Conservation (phyloP, 345 rosid species). For the Eucalyptus tenuipes region DNA sequence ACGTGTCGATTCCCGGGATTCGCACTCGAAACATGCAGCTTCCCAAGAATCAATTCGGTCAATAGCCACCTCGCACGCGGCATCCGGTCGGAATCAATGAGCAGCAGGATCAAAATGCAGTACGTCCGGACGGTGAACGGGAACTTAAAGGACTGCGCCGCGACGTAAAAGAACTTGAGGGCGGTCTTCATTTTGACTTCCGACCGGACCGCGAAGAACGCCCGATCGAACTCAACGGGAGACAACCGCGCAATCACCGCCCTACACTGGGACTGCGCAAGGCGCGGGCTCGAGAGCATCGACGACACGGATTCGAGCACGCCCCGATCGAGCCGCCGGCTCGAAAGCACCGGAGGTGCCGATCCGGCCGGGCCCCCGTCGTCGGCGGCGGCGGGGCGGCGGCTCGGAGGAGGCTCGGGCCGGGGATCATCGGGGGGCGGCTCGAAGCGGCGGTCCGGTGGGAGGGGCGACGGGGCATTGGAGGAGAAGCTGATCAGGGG, state of each 20-base stretch:
- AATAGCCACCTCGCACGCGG: slow-evolving; percentile 50
- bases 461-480: neutral
- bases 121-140: slow-evolving; percentile 60
- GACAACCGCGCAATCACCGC: slow-evolving; percentile 24
- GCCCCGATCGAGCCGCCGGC: slow-evolving; percentile 13
- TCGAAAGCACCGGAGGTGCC: neutral
- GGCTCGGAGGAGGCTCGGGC: neutral
- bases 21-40: slow-evolving; percentile 15
- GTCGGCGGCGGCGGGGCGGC: neutral
- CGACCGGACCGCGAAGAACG: slow-evolving; percentile 24
- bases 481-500: slow-evolving; percentile 23
- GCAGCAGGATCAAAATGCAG: slow-evolving; percentile 47
- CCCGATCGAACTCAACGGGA: slow-evolving; percentile 44
- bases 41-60: slow-evolving; percentile 59
- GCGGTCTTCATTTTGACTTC: slow-evolving; percentile 47
- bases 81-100: slow-evolving; percentile 20
- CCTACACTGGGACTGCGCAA: slow-evolving; percentile 38
- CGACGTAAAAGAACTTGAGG: slow-evolving; percentile 52
- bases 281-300: slow-evolving; percentile 35
- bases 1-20: slow-evolving; percentile 3
- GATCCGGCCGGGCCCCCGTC: neutral
- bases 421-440: slow-evolving; percentile 5
- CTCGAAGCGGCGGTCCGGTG: neutral
- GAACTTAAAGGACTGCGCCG: slow-evolving; percentile 34
- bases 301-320: slow-evolving; percentile 24